Conservation (phyloP, 129 eudicot genomes). For the Tagetes patula region DNA sequence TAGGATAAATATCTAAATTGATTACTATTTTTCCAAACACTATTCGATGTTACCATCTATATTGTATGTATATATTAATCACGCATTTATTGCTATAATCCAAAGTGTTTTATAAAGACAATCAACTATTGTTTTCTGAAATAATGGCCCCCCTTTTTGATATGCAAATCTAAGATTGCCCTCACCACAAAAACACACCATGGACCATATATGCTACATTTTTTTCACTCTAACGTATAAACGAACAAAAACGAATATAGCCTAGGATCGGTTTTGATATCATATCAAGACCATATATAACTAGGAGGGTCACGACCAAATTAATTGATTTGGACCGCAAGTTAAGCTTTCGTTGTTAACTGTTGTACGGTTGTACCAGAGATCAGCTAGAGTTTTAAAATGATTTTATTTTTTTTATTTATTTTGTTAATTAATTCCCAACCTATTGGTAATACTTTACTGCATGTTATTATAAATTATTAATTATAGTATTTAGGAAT, state of each 20-base stretch:
- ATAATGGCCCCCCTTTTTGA: slow-evolving; percentile 31
- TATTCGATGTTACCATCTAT: not conserved
- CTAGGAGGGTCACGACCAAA: slow-evolving; percentile 15
- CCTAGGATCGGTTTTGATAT: not conserved
- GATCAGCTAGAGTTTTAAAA: not conserved
- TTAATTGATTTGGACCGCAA: not conserved
- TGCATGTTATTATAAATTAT: too few relatives aligned
- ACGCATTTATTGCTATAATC: slow-evolving; percentile 10
- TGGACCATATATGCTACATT: slow-evolving; percentile 27
- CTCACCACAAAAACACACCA: slow-evolving; percentile 34
- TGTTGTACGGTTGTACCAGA: not conserved
- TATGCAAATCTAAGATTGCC: slow-evolving; percentile 38
- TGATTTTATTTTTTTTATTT: not conserved
- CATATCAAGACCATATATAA: not conserved
- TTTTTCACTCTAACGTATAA: not conserved
- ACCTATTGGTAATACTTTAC: too few relatives aligned
- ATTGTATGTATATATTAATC: not conserved
- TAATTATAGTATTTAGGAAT: too few relatives aligned
- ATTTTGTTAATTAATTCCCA: too few relatives aligned
- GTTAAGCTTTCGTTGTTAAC: not conserved
- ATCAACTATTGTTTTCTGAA: slow-evolving; percentile 25
- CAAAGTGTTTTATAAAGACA: slow-evolving; percentile 17
- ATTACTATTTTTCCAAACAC: not conserved
- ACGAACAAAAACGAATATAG: not conserved
- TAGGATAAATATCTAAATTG: slow-evolving; percentile 2